phyloP scores from a whole-genome alignment of 768 basidiomycete genomes.

The Suillus americanus region DNA sequence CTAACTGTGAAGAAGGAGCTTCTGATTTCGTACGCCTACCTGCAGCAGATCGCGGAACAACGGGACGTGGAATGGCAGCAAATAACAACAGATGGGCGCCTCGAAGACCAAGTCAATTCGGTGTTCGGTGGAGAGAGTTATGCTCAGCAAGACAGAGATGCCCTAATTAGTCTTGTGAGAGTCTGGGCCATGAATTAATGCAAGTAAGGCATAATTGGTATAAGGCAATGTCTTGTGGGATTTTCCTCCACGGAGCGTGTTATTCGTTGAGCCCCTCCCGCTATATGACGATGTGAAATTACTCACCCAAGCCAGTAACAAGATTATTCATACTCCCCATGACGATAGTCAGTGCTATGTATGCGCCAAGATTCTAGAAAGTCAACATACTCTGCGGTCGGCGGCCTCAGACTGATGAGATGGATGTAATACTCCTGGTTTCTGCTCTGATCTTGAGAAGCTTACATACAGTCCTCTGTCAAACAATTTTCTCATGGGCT shows the following conservation, averaged over 20 bases:
- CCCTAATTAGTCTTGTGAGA: constrained; percentile 3
- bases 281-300: background rate
- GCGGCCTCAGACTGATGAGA: background rate
- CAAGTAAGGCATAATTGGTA: background rate
- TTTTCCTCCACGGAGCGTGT: background rate
- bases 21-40: constrained; percentile 37
- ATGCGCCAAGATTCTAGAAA: background rate
- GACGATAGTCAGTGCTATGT: background rate
- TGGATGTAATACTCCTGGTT: background rate
- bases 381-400: background rate
- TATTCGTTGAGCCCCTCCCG: background rate
- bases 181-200: constrained; percentile 10
- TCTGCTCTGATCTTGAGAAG: background rate
- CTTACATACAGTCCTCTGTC: background rate
- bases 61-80: constrained; percentile 37
- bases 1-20: constrained; percentile 38
- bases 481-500: background rate
- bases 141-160: constrained; percentile 1
- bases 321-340: background rate
- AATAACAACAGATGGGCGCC: constrained; percentile 23
- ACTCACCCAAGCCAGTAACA: background rate
- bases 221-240: background rate
- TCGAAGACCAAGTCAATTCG: constrained; percentile 25
- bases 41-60: constrained; percentile 29
- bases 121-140: constrained; percentile 22